Evolutionary conservation across 192 early-diverging fungal species (phyloP).

Genomic region (Coemansia sp.): DNA sequence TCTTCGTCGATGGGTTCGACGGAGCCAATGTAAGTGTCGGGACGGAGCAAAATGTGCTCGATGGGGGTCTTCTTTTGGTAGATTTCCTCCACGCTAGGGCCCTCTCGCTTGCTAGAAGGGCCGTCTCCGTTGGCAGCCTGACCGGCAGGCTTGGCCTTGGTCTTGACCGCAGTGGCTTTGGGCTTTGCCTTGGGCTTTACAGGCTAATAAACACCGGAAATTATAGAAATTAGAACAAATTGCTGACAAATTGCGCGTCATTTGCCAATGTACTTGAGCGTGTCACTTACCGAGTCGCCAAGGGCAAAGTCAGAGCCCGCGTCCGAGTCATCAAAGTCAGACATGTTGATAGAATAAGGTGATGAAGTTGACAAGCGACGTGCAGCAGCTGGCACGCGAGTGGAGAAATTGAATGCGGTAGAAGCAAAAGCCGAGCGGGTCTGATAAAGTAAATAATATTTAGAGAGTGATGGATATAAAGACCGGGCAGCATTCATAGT

Average conservation of each 20-base stretch:
- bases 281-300: conserved; percentile 27
- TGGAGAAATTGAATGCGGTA: not conserved
- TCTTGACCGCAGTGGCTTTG: conserved; percentile 15
- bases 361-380: not conserved
- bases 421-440: not conserved
- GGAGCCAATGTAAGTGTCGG: conserved; percentile 96
- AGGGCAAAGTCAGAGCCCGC: conserved; percentile 35
- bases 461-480: conserved; percentile 14
- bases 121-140: conserved; percentile 11
- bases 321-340: conserved; percentile 52
- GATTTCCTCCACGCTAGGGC: conserved; percentile 74
- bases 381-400: not conserved
- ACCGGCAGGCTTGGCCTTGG: conserved; percentile 25
- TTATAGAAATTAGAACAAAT: not conserved
- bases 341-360: conserved; percentile 16
- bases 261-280: not conserved
- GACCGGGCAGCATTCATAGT: conserved; percentile 5
- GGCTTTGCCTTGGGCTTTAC: conserved; percentile 35
- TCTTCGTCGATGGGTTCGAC: conserved; percentile 74
- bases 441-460: conserved; percentile 5
- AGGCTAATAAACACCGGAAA: conserved; percentile 22
- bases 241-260: not conserved
- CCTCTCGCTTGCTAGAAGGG: conserved; percentile 13
- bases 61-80: conserved; percentile 95
- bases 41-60: conserved; percentile 92